Evolutionary conservation across 208 protist genomes (phyloP), one percentile per base, ranked within the genome.

Genomic region (Crithidia mellificae): DNA sequence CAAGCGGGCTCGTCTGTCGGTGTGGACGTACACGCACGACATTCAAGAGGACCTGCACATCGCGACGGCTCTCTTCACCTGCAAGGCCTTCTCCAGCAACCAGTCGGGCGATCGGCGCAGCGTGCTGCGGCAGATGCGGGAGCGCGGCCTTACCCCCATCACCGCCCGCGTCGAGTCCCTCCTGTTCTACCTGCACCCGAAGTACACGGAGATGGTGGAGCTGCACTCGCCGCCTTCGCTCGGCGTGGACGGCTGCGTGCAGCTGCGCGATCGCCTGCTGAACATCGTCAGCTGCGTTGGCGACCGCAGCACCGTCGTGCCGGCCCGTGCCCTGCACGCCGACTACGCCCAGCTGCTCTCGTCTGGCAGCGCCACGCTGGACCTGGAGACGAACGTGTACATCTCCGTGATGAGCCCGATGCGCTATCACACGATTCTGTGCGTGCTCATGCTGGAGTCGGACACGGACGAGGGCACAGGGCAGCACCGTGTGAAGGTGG

Each of bases 31-130:
- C 72, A 64, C 47, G 43, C 69, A 34, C 19, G 80, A 81, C 63
- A 76, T 84, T 17, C 63, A 72, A 49, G 78, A 86, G 36, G 86
- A 95, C 43, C 72, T 85, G 12, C 77, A 91, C 49, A 81, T 87
- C 25, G 74, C 75, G 20, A 86, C 90, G 15, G 84, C 85, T 7
- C 77, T 94, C 57, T 78, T 88, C 63, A 91, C 89, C 12, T 91
- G 83, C 72, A 63, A 75, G 25, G 66, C 68, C 2, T 78, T 91
- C n/a, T 81, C 78, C 12, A 72, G 68, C 8, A 58, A 52, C 46
- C 53, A 57, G 12, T 47, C 57, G 29, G 30, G 53, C 12, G 65
- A 63, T 22, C 51, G 54, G 17, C 47, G 58, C 19, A 15, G 61
- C 14, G 30, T 50, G 29, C 46, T 54, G 5, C 46, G 41, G 15